Percentiles rank a stretch among this genome's conserved stretches.
phyloP scores from a whole-genome alignment of 2,329 filamentous ascomycete species.

The Calonectria pteridis region DNA sequence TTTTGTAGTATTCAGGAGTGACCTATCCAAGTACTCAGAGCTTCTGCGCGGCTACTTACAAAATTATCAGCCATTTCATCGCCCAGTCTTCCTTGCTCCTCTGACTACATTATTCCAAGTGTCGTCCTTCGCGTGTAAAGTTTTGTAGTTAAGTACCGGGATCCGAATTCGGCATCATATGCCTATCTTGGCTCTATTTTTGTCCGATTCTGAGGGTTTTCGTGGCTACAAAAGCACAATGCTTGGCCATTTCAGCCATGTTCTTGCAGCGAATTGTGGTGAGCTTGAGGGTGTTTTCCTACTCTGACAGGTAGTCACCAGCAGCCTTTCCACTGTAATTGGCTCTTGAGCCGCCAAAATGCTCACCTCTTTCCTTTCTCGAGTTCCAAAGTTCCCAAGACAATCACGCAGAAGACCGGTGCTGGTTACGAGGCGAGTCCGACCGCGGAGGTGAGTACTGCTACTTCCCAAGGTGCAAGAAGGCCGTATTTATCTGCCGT shows the following conservation, averaged over 20 bases:
- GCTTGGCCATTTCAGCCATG: background rate
- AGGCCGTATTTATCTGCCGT: background rate
- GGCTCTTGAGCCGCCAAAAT: background rate
- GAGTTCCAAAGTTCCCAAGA: background rate
- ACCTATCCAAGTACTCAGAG: background rate
- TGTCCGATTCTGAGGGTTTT: background rate
- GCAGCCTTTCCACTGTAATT: background rate
- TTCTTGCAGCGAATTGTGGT: background rate
- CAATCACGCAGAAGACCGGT: background rate
- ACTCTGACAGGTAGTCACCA: background rate
- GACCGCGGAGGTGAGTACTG: conserved; percentile 2
- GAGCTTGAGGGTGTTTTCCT: background rate
- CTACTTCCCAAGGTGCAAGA: conserved; percentile 5
- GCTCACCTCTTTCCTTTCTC: conserved; percentile 4
- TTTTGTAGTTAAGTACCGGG: background rate
- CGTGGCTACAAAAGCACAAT: background rate
- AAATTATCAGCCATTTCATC: background rate
- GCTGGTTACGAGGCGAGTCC: conserved; percentile 2
- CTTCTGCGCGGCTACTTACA: background rate
- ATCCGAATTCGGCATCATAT: background rate
- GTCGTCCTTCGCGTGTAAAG: background rate
- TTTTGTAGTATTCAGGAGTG: background rate
- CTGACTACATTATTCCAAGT: too few relatives aligned
- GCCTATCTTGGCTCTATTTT: background rate
- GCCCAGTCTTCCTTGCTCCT: background rate